These are phyloP conservation scores for Magnolia officinalis DNA, from an alignment of 164 flowering plant genomes.

Conservation along the genomic window DNA sequence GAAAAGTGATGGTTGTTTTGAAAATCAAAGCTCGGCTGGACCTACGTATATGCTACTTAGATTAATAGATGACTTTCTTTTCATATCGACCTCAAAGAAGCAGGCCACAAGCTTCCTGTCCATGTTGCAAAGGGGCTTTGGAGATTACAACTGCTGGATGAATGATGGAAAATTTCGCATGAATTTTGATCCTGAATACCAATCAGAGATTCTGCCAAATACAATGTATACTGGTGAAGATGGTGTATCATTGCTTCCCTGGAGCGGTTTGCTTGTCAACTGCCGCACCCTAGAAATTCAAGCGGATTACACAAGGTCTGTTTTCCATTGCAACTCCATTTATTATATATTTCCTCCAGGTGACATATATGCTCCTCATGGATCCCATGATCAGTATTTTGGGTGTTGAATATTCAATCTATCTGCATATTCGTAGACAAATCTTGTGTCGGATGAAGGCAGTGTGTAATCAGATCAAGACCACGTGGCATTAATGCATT, in stretches of 20 bases:
- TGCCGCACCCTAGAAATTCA: constrained; percentile 75
- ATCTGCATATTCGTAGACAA: no score
- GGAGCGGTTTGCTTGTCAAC: constrained; percentile 93
- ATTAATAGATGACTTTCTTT: constrained; percentile 75
- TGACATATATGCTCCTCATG: neutral
- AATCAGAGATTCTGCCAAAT: constrained; percentile 11
- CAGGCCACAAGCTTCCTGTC: constrained; percentile 54
- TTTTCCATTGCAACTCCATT: neutral
- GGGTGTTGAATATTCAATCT: no score
- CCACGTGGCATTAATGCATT: no score
- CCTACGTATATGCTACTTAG: constrained; percentile 50
- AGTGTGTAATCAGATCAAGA: no score
- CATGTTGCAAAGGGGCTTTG: constrained; percentile 66
- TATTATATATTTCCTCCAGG: neutral
- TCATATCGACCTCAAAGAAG: constrained; percentile 72
- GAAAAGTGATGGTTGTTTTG: neutral
- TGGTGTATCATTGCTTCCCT: constrained; percentile 60
- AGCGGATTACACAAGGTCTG: constrained; percentile 88
- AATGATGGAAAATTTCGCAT: constrained; percentile 59
- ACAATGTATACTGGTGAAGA: constrained; percentile 51
- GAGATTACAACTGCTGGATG: constrained; percentile 77
- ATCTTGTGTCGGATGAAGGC: no score
- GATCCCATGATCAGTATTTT: no score
- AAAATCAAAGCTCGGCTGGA: constrained; percentile 8
- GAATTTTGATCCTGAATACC: constrained; percentile 42